Conservation (phyloP, 805 yeast genomes). For the Metschnikowia gruessii region DNA sequence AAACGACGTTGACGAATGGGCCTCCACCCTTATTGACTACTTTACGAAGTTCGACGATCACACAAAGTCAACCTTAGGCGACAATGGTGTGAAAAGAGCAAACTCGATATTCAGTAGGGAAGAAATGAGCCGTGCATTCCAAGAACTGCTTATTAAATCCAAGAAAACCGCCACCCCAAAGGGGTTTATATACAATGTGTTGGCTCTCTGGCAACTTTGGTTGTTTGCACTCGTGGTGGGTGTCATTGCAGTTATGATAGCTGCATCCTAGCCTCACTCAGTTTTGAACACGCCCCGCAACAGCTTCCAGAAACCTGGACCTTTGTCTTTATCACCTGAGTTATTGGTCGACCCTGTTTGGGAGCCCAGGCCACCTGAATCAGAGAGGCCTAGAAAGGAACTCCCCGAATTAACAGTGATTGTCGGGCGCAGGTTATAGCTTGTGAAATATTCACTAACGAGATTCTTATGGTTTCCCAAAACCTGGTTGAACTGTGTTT, state of each 20-base stretch:
- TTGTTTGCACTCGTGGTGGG: background rate
- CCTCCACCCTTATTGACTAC: constrained; percentile 44
- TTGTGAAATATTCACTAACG: background rate
- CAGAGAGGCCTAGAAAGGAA: constrained; percentile 1
- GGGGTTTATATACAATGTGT: constrained; percentile 10
- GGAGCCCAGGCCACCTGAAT: background rate
- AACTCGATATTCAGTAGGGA: constrained; percentile 41
- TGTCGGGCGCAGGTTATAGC: background rate
- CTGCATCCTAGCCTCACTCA: background rate
- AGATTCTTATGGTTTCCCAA: constrained; percentile 8
- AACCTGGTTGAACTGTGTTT: constrained; percentile 19
- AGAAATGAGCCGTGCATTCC: constrained; percentile 40
- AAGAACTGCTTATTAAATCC: constrained; percentile 15
- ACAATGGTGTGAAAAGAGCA: constrained; percentile 39
- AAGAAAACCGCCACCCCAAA: constrained; percentile 3
- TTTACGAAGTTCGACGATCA: constrained; percentile 23
- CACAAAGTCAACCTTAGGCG: constrained; percentile 27
- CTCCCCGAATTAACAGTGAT: background rate
- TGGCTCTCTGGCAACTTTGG: constrained; percentile 16
- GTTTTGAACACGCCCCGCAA: constrained; percentile 7
- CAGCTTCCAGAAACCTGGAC: constrained; percentile 16
- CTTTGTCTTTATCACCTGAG: background rate
- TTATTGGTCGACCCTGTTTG: background rate
- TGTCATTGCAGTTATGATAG: background rate
- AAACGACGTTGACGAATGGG: constrained; percentile 50